These are phyloP conservation scores for Trichocladium antarcticum DNA, from an alignment of 495 filamentous ascomycete species.

Conservation along the genomic window DNA sequence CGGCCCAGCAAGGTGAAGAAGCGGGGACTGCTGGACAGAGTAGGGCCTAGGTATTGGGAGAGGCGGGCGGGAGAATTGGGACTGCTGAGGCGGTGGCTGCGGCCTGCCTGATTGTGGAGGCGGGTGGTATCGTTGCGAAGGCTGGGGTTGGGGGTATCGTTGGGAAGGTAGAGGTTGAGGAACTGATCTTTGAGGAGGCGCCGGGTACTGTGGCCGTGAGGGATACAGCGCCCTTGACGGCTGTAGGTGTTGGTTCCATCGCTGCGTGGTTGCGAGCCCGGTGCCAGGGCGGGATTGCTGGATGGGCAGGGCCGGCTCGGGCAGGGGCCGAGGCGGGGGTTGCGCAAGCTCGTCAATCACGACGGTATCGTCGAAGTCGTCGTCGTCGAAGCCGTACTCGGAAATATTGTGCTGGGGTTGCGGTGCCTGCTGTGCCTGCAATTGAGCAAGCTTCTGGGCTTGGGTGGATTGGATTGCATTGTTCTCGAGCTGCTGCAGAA, in stretches of 20 bases:
- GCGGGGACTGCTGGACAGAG: constrained; percentile 11
- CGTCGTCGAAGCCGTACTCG: constrained; percentile 19
- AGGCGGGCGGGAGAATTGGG: constrained; percentile 21
- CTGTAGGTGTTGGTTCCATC: constrained; percentile 16
- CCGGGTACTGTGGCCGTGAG: constrained; percentile 11
- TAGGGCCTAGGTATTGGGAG: constrained; percentile 9
- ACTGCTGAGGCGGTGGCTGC: constrained; percentile 9
- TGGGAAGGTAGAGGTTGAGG: constrained; percentile 13
- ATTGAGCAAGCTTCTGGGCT: constrained; percentile 22
- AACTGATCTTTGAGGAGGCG: neutral
- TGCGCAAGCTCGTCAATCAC: constrained; percentile 22
- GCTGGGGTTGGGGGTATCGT: neutral
- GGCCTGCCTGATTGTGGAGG: constrained; percentile 10
- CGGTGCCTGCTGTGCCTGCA: constrained; percentile 13
- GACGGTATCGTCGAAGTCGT: constrained; percentile 24
- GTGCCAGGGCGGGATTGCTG: constrained; percentile 9
- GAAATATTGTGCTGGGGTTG: neutral
- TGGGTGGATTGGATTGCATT: constrained; percentile 40
- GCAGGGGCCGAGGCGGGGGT: neutral
- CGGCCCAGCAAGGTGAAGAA: neutral
- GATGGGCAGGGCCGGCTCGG: constrained; percentile 5
- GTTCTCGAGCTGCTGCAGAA: constrained; percentile 38
- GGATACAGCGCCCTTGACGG: constrained; percentile 4
- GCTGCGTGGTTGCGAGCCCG: constrained; percentile 15
- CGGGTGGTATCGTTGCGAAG: constrained; percentile 20